Base-by-base conservation (phyloP, 768 basidiomycete species). In the Leccinum arenicola region DNA sequence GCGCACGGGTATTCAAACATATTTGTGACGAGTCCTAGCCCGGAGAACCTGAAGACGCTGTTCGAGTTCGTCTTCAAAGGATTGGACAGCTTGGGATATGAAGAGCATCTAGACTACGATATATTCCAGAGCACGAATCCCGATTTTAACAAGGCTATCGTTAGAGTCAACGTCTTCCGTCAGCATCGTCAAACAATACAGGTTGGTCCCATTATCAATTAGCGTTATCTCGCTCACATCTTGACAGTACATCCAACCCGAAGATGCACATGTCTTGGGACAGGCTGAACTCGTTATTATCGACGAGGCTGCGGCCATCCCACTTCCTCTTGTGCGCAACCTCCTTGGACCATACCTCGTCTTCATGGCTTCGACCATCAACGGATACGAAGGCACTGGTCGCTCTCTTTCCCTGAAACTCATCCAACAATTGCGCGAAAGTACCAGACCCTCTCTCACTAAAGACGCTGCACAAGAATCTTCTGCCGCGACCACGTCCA, bases 311-410 rank as follows among this genome's bases (percentile, higher is more conserved):
- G 97, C 97, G 9, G 97, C 97, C 19, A 98, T 98, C 55, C 97
- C 97, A 1, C 84, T 98, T 17, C 95, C 96, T 2, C 87, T 99
- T 36, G 96, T 99, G 17, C 87, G 91, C 57, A 93, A 93, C 66
- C 89, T 99, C 62, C 86, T 99, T 56, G 97, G 97, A 0, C 89
- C 89, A 1, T 98, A 98, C 75, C 90, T 98, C 36, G 95, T 98
- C 53, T 98, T 98, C 80, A 88, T 98, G 81, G 93, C 97, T 1
- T 97, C 95, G n/a, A 99, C 97, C 1, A 95, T 99, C 76, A 98
- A 98, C 71, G 97, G 97, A 43, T 99, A 99, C 74, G 97, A 98
- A 81, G 97, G 97, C 27, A 98, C 97, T 0, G 97, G 97, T n/a
- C 91, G 97, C 27, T 98, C 95, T 1, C 85, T 99, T 51, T 97